These are phyloP conservation scores for Conidiobolus coronatus DNA, from an alignment of 371 early-diverging fungal species.

Conservation along the genomic window DNA sequence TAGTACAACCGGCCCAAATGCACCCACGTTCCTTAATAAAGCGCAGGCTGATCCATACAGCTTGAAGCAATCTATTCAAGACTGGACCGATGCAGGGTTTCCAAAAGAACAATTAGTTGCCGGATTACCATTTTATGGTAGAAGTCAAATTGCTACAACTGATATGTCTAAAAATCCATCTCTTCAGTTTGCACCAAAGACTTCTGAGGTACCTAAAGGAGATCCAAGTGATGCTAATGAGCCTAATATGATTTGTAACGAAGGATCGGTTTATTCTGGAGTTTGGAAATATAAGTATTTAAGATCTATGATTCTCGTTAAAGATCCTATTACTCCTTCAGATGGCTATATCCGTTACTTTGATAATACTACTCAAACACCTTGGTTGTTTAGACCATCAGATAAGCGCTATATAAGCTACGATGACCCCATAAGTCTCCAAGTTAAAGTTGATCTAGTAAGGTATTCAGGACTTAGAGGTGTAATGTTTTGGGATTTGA, in stretches of 20 bases:
- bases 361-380: conserved; percentile 35
- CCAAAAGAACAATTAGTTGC: conserved; percentile 3
- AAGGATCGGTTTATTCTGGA: conserved; percentile 19
- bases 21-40: conserved; percentile 26
- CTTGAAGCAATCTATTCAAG: conserved; percentile 12
- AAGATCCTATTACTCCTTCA: conserved; percentile 15
- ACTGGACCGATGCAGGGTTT: not conserved
- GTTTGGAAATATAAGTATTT: conserved; percentile 38
- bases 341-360: conserved; percentile 15
- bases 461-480: conserved; percentile 23
- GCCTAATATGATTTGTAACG: conserved; percentile 13
- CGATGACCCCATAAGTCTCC: conserved; percentile 30
- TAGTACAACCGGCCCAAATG: conserved; percentile 29
- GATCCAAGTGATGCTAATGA: conserved; percentile 29
- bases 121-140: conserved; percentile 44
- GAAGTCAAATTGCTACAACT: conserved; percentile 19
- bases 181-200: conserved; percentile 9
- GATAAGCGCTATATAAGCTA: conserved; percentile 29
- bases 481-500: conserved; percentile 33
- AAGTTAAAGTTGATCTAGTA: conserved; percentile 29
- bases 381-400: conserved; percentile 36
- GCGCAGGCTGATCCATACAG: conserved; percentile 13
- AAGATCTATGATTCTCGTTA: conserved; percentile 21
- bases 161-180: conserved; percentile 17
- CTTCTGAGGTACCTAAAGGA: conserved; percentile 13